Conservation (phyloP, 148 eudicot species). For the Fagopyrum tataricum region DNA sequence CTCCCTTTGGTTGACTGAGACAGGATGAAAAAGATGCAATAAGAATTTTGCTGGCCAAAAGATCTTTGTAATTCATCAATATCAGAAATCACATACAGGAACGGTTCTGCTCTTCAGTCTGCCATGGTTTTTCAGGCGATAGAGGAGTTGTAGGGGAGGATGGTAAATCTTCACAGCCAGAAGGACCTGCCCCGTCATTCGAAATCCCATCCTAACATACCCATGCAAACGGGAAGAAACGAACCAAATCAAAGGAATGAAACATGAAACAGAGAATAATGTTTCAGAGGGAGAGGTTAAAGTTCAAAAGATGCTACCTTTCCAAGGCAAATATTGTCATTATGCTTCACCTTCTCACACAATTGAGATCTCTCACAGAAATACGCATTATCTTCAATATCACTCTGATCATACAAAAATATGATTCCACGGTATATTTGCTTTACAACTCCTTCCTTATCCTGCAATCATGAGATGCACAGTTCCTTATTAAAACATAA, state of each 20-base stretch:
- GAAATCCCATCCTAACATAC: conserved; percentile 17
- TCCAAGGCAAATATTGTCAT: conserved; percentile 38
- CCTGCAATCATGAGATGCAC: conserved; percentile 39
- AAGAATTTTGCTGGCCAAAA: conserved; percentile 11
- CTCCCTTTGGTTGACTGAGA: conserved; percentile 38
- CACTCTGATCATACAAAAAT: conserved; percentile 68
- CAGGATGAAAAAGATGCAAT: conserved; percentile 1
- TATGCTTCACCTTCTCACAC: conserved; percentile 59
- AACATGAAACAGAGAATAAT: neutral
- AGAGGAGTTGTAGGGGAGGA: conserved; percentile 85
- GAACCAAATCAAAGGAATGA: neutral
- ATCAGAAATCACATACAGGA: conserved; percentile 41
- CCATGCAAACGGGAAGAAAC: neutral
- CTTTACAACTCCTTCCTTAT: conserved; percentile 69
- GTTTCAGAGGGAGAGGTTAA: neutral
- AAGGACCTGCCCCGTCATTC: conserved; percentile 49
- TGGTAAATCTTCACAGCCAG: conserved; percentile 52
- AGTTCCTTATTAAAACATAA: neutral
- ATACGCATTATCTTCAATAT: conserved; percentile 68
- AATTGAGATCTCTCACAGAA: conserved; percentile 56
- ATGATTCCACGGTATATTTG: conserved; percentile 70
- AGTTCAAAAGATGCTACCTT: conserved; percentile 42
- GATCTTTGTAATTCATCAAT: conserved; percentile 6
- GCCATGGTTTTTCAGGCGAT: conserved; percentile 53
- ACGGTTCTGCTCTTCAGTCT: conserved; percentile 40